Base-by-base conservation (phyloP, 306 rosid genomes). In the Quercus suber region DNA sequence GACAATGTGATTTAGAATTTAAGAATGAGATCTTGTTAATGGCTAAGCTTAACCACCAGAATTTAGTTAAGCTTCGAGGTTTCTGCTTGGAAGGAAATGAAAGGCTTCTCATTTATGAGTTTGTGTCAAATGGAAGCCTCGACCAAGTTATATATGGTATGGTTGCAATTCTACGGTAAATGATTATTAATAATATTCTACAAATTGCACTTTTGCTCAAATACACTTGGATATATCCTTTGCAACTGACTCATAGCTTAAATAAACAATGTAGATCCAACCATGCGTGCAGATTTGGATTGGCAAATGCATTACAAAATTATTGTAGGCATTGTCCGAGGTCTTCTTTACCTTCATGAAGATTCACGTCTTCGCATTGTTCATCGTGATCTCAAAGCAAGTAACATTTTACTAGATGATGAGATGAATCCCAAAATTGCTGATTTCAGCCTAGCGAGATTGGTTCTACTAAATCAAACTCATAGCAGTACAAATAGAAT, bases 361-460 rank as follows among this genome's bases (percentile, higher is more conserved):
- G 90, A 90, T 49, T 88, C 90, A 5, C 80, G 67, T 6, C 21
- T 84, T 11, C 60, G 82, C 0, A 81, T 88, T 5, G 78, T 86
- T 73, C 90, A 86, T 51, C 76, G 84, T n/a, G 87, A 86, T 52
- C 82, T 86, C 0, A 90, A 90, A 81, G 80, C 83, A 17, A 85
- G 88, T 2, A 88, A 86, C 14, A 76, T 88, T 58, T 76, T 90
- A 3, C 18, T 90, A 67, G 90, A 90, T 28, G 76, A 6, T 1
- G 80, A 83, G 2, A 79, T 90, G 71, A 78, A 77, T 15, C 79
- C 90, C 0, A 90, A 86, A 49, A 83, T 88, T 71, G 31, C 89
- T 1, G 84, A 90, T 81, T 90, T 90, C 69, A 90, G 94, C 4
- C 55, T 79, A 52, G 90, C 90, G 52, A 79, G 71, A 60, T n/a